Base-by-base conservation (phyloP, 2,329 filamentous ascomycete species). In the Fusarium siculi region DNA sequence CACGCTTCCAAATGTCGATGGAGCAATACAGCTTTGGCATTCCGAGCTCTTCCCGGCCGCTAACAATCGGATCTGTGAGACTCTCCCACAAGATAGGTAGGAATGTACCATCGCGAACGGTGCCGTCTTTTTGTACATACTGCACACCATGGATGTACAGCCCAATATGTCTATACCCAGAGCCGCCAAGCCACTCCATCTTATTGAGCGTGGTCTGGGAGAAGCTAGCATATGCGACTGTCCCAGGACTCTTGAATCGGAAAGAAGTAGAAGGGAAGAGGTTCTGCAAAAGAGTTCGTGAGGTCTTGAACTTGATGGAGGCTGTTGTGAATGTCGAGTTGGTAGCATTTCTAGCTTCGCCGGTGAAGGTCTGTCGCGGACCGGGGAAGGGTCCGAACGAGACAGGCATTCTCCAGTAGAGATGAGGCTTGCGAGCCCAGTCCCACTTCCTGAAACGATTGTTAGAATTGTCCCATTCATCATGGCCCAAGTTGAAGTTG, bases 81-180 rank as follows among this genome's bases (percentile, higher is more conserved):
- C 23, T 65, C 7, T 68, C 65, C 21, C 58, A 66, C 1, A 68
- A 5, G 4, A 68, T 42, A 14, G 65, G 65, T 14, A 68, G 4
- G 21, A 65, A 66, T 6, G 65, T 68, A 1, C 65, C 62, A 0
- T 65, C 64, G 6, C 88, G 75, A 0, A 82, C 79, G 0, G 81
- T 80, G 2, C 88, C 87, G 7, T 79, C 87, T 79, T 83, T 80
- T 66, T 85, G 86, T 2, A 79, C 83, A 72, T 90, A 91, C 70
- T 90, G 79, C 2, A 92, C 87, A 3, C 88, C 90, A 74, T 92
- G 90, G 36, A 92, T 86, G 73, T 90, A 91, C 2, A 92, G 82
- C 0, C 89, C 90, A 25, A 90, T 80, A 66, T 87, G 85, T 42
- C 83, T 85, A 75, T 92, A 92, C 2, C 89, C 89, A 3, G 81